Evolutionary conservation across 139 green algal genomes (phyloP), one percentile per base, ranked within the genome.

Genomic region (Auxenochlorella pyrenoidosa): DNA sequence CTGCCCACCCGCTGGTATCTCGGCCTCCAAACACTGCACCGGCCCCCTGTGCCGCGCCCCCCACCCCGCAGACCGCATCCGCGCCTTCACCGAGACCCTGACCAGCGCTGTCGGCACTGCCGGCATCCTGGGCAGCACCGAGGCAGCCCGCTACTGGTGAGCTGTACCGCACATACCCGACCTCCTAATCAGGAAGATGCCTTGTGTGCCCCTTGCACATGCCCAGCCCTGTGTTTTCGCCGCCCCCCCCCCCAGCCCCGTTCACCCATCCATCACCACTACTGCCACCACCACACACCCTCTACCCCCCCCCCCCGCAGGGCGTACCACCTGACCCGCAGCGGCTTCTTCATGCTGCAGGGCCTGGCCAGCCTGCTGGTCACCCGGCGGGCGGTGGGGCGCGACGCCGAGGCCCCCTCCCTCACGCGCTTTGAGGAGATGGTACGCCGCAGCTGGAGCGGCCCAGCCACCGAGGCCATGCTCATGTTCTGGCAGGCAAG

Each of bases 291-390:
- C 28, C 60, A 10, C 21, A 70, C 60, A 34, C 18, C 6, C 16
- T n/a, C 75, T 58, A 30, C 43, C 21, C 13, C 16, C 30, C 12
- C 16, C 1, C 43, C 51, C 5, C 83, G 73, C 79, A 84, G 41
- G 90, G 80, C 88, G 5, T 97, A 97, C 86, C 96, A 98, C 84
- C 44, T 94, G 2, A 81, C 86, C 10, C 89, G 96, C 43, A 92
- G 83, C 21, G 76, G 82, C 26, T 97, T 97, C 87, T 97, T 98
- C 87, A 43, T 91, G 12, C 32, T 88, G 3, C 91, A 96, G 90
- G 95, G 91, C 24, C 43, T 92, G 30, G 79, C 86, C 30, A 44
- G 65, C 43, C 68, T 90, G 80, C 32, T 81, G 66, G 43, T 38
- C 76, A 51, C 54, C 36, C 80, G 77, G 18, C 12, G 10, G 10